Evolutionary conservation across 2,329 filamentous ascomycete genomes (phyloP), one percentile per base, ranked within the genome.

Genomic region (Sodiomyces alkalinus): DNA sequence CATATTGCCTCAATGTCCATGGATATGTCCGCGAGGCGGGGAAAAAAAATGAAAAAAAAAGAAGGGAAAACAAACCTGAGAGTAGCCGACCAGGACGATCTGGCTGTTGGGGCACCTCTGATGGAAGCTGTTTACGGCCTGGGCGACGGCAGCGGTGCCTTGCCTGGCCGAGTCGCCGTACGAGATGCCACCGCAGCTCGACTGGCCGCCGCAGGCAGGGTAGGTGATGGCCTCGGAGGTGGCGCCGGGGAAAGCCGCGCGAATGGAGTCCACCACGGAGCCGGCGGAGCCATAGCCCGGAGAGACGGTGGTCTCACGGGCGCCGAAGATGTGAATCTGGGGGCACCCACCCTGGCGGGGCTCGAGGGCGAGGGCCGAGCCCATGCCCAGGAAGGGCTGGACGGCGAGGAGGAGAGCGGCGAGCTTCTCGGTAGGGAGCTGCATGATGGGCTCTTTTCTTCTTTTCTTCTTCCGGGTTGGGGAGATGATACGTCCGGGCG

Each of bases 201-300:
- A 41, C 39, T 70, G 62, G 5, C 73, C 73, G 32, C 74, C 74
- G 22, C 70, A 75, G 2, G 74, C 74, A 20, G 75, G 67, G 39
- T 73, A 72, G 21, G 34, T 43, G 35, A 73, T 69, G 12, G 67
- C 60, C 35, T 70, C 66, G 2, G 64, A 50, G 0, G 64, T 69
- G 1, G 64, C 48, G 1, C 64, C 66, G 0, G 62, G 40, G 36
- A 66, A 60, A 4, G 60, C 55, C 18, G 43, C 45, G 3, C 58
- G 45, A 22, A 72, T 55, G 31, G 56, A 47, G 36, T 69, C 56
- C 13, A 73, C 60, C 9, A 72, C 53, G 0, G 55, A 55, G 14
- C 51, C 50, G 3, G 62, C 52, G 0, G 62, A 58, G 7, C 68
- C 68, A 36, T 62, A 71, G 2, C 68, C 68, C 2, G 58, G 52